Base-by-base conservation (phyloP, 2,329 filamentous ascomycete species). In the Beauveria sp. region DNA sequence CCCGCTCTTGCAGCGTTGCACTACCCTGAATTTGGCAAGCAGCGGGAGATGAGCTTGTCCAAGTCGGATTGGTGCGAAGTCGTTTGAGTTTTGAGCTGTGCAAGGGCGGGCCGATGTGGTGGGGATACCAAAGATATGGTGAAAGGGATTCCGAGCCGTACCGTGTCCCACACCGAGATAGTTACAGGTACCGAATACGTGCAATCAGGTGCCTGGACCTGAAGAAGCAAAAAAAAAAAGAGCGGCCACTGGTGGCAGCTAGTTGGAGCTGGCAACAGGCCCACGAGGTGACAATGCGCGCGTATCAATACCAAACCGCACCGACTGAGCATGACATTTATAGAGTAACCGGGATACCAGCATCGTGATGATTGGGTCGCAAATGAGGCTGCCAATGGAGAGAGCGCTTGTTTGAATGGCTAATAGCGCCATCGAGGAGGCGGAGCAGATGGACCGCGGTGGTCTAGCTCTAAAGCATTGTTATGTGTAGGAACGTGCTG, bases 101-200 rank as follows among this genome's bases (percentile, higher is more conserved):
- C 58, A 41, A 55, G 58, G 51, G 58, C 41, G 58, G 58, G 41
- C 51, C 59, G 59, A 61, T 61, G 52, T 40, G 30, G 59, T 61
- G 44, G 52, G 37, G 44, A 55, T 51, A 37, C 8, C 52, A 53
- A 14, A 46, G 30, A 61, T 52, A 61, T 61, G 59, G 59, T 16
- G 22, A 55, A 47, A 43, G 57, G 50, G 59, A 61, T 55, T 59
- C 61, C 63, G 65, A 64, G 65, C 63, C 65, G 65, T 63, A 64
- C 64, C 64, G 64, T 58, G 63, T 64, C 60, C 64, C 64, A 64
- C 63, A 37, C 34, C 41, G 14, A 20, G 53, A 30, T 50, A 40
- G 12, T 37, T 44, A 43, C 12, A 43, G 30, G 48, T 40, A 41
- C 40, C 16, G 9, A 37, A 43, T 37, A 55, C 55, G 37, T 41